These are phyloP conservation scores for Plectosphaerella sp. DNA, from an alignment of 2,329 filamentous ascomycete species.

Conservation along the genomic window DNA sequence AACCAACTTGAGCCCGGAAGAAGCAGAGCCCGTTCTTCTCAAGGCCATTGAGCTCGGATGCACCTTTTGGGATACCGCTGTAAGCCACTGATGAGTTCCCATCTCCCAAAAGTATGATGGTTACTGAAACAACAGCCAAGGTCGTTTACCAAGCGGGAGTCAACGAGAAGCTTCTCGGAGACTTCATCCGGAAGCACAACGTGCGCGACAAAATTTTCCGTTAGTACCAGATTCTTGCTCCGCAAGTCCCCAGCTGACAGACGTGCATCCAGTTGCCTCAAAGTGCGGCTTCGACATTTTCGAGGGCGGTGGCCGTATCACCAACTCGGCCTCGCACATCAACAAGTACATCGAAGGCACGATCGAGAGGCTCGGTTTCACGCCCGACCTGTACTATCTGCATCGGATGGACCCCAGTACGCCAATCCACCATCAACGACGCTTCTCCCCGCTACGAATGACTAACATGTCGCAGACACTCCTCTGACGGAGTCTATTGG, in stretches of 20 bases:
- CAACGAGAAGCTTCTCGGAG: constrained; percentile 44
- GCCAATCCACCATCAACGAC: too few species aligned
- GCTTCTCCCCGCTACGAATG: too few species aligned
- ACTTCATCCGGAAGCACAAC: constrained; percentile 46
- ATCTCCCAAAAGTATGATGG: too few species aligned
- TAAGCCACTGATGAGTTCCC: too few species aligned
- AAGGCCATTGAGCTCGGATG: constrained; percentile 43
- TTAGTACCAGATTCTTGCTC: too few species aligned
- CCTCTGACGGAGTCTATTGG: constrained; percentile 41
- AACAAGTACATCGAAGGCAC: constrained; percentile 42
- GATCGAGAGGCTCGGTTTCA: constrained; percentile 40
- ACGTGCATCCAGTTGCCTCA: constrained; percentile 42
- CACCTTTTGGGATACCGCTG: constrained; percentile 40
- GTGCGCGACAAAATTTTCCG: constrained; percentile 43
- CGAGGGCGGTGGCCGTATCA: constrained; percentile 24
- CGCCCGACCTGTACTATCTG: constrained; percentile 40
- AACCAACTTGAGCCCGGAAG: constrained; percentile 32
- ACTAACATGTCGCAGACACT: too few species aligned
- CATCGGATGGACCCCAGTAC: constrained; percentile 38
- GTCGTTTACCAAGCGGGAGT: constrained; percentile 40
- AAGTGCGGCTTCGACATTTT: constrained; percentile 40
- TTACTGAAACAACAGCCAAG: too few species aligned
- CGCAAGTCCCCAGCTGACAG: too few species aligned
- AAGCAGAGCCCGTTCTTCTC: constrained; percentile 42
- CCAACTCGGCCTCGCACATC: constrained; percentile 41